Conservation (phyloP, 805 yeast genomes). For the Wickerhamiella sergipiensis region DNA sequence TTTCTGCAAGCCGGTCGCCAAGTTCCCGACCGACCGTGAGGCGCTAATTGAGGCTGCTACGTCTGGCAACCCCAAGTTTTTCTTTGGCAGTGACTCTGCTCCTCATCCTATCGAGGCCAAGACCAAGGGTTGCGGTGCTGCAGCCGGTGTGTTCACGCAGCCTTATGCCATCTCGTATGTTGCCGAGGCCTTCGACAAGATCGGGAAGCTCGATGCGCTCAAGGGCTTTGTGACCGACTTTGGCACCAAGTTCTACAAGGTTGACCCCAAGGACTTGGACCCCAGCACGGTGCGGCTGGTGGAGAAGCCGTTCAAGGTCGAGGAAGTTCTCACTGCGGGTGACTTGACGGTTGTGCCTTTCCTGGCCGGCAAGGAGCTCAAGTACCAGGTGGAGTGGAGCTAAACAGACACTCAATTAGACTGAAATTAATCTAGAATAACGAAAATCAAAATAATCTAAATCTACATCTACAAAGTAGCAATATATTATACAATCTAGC, state of each 20-base stretch:
- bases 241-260: conserved; percentile 59
- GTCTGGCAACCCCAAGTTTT: conserved; percentile 81
- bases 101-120: conserved; percentile 84
- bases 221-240: conserved; percentile 61
- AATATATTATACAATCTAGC: too few relatives aligned
- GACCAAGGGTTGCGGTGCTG: conserved; percentile 64
- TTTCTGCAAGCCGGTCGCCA: conserved; percentile 97
- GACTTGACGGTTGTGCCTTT: conserved; percentile 64
- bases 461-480: too few relatives aligned
- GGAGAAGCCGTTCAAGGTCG: conserved; percentile 40
- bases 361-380: conserved; percentile 60
- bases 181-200: conserved; percentile 70
- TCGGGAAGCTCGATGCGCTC: conserved; percentile 49
- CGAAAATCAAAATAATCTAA: too few relatives aligned
- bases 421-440: too few relatives aligned
- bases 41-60: conserved; percentile 81
- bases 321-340: conserved; percentile 37
- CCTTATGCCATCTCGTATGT: conserved; percentile 66
- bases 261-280: conserved; percentile 34
- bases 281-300: conserved; percentile 40
- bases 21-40: conserved; percentile 68
- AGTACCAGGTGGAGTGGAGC: conserved; percentile 66
- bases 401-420: too few relatives aligned
- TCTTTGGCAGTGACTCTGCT: conserved; percentile 96
- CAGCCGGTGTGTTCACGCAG: conserved; percentile 98